Base-by-base conservation (phyloP, 192 early-diverging fungal species). In the Cladochytrium replicatum region DNA sequence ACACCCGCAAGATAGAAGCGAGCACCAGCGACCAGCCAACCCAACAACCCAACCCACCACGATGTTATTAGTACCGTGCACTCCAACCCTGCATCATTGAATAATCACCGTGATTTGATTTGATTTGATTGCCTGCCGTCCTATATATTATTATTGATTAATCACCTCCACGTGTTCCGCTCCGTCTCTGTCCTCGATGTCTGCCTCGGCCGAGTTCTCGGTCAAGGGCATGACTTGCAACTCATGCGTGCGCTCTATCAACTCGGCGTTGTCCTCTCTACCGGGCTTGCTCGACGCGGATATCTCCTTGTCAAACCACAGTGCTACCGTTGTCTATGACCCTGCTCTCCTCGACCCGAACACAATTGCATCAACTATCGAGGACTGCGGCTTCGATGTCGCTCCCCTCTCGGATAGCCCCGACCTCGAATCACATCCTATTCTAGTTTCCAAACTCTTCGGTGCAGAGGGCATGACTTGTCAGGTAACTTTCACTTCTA, bases 401-500 rank as follows among this genome's bases (percentile, higher is more conserved):
- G 23, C 50, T 1, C 21, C 44, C 8, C 31, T 37, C 21, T 15
- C 6, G 26, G n/a, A 4, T 15, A 2, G 28, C 13, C 40, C 0
- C 41, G 40, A 6, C 52, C 5, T 13, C 52, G 0, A 9, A 17
- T 22, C 42, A 44, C 32, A 41, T 48, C n/a, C 46, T 43, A 1
- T 48, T 65, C 45, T n/a, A n/a, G n/a, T n/a, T n/a, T n/a, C n/a
- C n/a, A n/a, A n/a, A n/a, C n/a, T 37, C 34, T 13, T 60, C 21
- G 34, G 41, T 41, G 61, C 73, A 40, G 46, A 54, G 24, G 82
- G 82, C 19, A 89, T 89, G 87, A 87, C 82, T 0, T 89, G 87
- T 66, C 68, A 83, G 41, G 80, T 78, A 44, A 44, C 22, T 27
- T 44, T 27, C 22, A 11, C 13, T 27, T 37, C 13, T 44, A 13